Conservation (phyloP, 129 eudicot genomes). For the Artemisia tridentata region DNA sequence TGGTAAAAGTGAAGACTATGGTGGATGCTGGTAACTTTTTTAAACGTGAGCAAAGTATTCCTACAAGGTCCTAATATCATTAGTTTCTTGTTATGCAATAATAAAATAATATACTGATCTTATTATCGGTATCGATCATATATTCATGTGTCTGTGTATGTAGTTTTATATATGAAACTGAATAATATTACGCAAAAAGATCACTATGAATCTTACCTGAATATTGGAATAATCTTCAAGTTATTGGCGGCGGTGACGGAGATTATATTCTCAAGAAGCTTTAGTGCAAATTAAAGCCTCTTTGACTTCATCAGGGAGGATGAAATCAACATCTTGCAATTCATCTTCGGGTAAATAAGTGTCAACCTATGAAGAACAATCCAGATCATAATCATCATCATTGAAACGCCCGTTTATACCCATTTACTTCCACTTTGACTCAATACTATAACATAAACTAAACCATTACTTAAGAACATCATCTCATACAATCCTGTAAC, state of each 20-base stretch:
- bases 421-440: too few species aligned
- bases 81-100: not conserved
- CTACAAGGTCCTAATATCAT: conserved; percentile 17
- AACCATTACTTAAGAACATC: too few species aligned
- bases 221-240: too few species aligned
- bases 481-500: too few species aligned
- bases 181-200: too few species aligned
- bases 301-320: conserved; percentile 42
- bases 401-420: too few species aligned
- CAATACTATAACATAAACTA: too few species aligned
- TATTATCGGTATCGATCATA: too few species aligned
- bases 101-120: not conserved
- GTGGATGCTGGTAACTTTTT: conserved; percentile 39
- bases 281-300: conserved; percentile 32
- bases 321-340: conserved; percentile 50
- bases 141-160: not conserved
- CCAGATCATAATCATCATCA: conserved; percentile 46
- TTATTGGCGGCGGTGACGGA: conserved; percentile 32
- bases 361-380: conserved; percentile 65
- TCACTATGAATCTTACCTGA: too few species aligned
- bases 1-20: conserved; percentile 35
- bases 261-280: conserved; percentile 41
- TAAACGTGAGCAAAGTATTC: conserved; percentile 41
- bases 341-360: conserved; percentile 60
- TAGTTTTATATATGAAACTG: too few species aligned